Base-by-base conservation (phyloP, 129 eudicot genomes). In the Tagetes patula region DNA sequence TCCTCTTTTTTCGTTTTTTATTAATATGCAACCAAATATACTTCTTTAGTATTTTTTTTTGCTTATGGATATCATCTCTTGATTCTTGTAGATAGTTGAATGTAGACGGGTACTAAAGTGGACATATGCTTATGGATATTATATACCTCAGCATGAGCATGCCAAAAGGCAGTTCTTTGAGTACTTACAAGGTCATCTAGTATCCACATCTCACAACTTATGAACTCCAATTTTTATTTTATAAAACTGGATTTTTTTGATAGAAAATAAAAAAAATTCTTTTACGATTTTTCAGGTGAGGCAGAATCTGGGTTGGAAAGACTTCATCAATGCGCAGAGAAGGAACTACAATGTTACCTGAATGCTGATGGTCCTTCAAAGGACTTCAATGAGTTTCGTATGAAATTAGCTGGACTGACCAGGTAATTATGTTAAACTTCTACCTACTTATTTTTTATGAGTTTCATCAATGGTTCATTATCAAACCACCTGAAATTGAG, bases 81-180 rank as follows among this genome's bases (percentile, higher is more conserved):
- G 56, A 40, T 75, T 27, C 52, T 67, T 81, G 78, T 86, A 92
- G 98, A 93, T 93, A 80, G 96, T 93, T 72, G 98, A 93, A 81
- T 93, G 98, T 75, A 87, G 98, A 72, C 81, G 98, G 62, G 98
- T 93, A 69, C 78, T 93, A 13, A 93, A 93, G 77, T 93, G 98
- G 98, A 93, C 98, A 46, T 93, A 93, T 72, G 95, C 98, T 42
- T 93, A 93, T 76, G 98, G 98, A 78, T 93, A 79, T 78, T 93
- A 93, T 77, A 79, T 93, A 67, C 89, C 88, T 1, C 96, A 93
- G 77, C 88, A 77, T 59, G 96, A 89, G 69, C 92, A 80, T 80
- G 96, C 88, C 63, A 93, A 87, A 80, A 93, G 90, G 81, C 96
- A 82, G 79, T 93, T 93, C 76, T 93, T 93, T 43, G 98, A 93